Evolutionary conservation across 345 rosid genomes (phyloP).

Genomic region (Psidium friedrichsthalianum): DNA sequence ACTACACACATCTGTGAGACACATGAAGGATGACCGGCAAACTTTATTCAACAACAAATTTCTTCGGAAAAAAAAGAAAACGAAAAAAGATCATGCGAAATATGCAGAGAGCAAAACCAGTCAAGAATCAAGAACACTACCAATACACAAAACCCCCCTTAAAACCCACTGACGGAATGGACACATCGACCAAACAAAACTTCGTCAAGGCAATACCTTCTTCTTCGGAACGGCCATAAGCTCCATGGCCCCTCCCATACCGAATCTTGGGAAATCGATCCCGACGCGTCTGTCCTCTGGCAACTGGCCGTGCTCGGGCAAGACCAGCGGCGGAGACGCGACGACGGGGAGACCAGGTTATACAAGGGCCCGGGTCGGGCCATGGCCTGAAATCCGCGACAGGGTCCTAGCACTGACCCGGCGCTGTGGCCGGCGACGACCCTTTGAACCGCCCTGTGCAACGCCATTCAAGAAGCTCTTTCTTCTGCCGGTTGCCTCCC

Average conservation of each 20-base stretch:
- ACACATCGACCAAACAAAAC: neutral
- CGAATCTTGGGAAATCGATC: slow-evolving; percentile 32
- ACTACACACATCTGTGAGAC: neutral
- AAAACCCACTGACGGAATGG: neutral
- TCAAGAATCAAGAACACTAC: neutral
- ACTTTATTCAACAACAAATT: neutral
- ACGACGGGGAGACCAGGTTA: neutral
- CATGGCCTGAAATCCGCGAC: slow-evolving; percentile 27
- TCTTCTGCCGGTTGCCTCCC: neutral
- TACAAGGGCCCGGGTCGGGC: slow-evolving; percentile 26
- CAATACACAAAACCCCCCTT: neutral
- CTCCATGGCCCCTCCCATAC: slow-evolving; percentile 56
- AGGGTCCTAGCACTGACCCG: slow-evolving; percentile 6
- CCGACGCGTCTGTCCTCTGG: slow-evolving; percentile 14
- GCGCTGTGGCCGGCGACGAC: slow-evolving; percentile 2
- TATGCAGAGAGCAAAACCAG: neutral
- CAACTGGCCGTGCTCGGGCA: slow-evolving; percentile 30
- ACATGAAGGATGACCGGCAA: neutral
- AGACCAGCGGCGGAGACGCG: slow-evolving; percentile 4
- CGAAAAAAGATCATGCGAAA: neutral
- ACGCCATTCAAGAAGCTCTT: slow-evolving; percentile 28
- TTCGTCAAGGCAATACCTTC: slow-evolving; percentile 26
- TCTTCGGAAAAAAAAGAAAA: neutral
- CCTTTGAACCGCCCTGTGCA: slow-evolving; percentile 34
- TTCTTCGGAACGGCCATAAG: slow-evolving; percentile 93